Percentiles rank a stretch among this genome's conserved stretches.
Evolutionary conservation across 2,329 filamentous ascomycete species (phyloP).

Genomic region (Hirsutella thompsonii): DNA sequence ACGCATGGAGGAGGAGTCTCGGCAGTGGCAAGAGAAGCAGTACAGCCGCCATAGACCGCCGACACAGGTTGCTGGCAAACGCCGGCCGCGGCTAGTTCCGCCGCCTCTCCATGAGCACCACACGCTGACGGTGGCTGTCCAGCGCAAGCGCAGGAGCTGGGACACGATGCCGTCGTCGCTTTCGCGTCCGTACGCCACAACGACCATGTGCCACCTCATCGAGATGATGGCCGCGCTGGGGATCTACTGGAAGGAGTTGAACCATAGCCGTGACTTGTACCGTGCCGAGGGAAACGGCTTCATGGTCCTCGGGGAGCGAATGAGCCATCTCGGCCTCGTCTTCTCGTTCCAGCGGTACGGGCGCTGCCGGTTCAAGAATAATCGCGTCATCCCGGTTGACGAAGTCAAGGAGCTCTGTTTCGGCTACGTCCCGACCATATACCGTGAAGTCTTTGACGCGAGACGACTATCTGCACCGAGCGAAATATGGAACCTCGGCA

Average conservation of each 20-base stretch:
- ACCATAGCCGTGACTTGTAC: slow-evolving; percentile 35
- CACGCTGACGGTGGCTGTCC: slow-evolving; percentile 30
- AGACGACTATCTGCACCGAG: slow-evolving; percentile 23
- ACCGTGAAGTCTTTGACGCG: slow-evolving; percentile 23
- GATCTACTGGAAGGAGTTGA: slow-evolving; percentile 47
- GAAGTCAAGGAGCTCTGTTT: slow-evolving; percentile 42
- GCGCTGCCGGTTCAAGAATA: slow-evolving; percentile 31
- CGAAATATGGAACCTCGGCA: slow-evolving; percentile 26
- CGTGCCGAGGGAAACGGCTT: slow-evolving; percentile 44
- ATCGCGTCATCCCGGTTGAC: slow-evolving; percentile 39
- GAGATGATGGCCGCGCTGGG: slow-evolving; percentile 41
- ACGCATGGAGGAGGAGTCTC: slow-evolving; percentile 33
- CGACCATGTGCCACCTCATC: slow-evolving; percentile 40
- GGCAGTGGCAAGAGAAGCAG: slow-evolving; percentile 29
- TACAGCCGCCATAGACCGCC: slow-evolving; percentile 14
- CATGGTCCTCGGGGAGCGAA: slow-evolving; percentile 31
- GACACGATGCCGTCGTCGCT: slow-evolving; percentile 36
- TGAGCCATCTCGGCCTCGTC: slow-evolving; percentile 37
- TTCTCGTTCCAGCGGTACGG: slow-evolving; percentile 41
- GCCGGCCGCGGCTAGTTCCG: slow-evolving; percentile 11
- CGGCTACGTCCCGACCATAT: slow-evolving; percentile 42
- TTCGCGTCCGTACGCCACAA: slow-evolving; percentile 37
- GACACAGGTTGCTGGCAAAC: neutral
- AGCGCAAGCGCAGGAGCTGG: slow-evolving; percentile 34
- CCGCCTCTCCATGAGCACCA: slow-evolving; percentile 18